Evolutionary conservation across 2,329 filamentous ascomycete genomes (phyloP).

Genomic region (Penicillium italicum): DNA sequence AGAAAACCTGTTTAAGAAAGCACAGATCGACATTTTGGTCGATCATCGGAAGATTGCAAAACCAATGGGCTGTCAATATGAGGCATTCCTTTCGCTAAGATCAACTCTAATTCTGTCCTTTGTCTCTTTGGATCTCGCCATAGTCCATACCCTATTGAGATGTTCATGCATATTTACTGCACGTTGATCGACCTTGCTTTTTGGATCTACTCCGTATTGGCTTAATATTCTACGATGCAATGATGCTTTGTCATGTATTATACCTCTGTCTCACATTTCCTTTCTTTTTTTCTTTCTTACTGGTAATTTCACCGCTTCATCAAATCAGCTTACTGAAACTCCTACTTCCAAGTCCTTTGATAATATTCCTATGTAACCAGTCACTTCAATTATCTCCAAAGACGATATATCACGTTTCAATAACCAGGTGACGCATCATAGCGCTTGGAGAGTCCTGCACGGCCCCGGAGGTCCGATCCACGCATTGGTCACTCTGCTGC

Average conservation of each 20-base stretch:
- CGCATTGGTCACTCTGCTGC: constrained; percentile 3
- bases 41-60: constrained; percentile 32
- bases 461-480: neutral
- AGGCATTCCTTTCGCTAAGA: constrained; percentile 21
- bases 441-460: constrained; percentile 2
- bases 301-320: neutral
- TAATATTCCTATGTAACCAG: neutral
- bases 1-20: neutral
- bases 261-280: too few species aligned
- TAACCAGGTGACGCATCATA: neutral
- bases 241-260: too few species aligned
- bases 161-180: neutral
- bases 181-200: neutral
- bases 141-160: neutral
- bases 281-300: too few species aligned
- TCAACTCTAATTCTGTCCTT: constrained; percentile 20
- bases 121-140: too few species aligned
- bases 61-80: constrained; percentile 30
- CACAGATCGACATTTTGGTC: constrained; percentile 32
- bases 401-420: constrained; percentile 4
- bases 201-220: constrained; percentile 30
- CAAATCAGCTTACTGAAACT: neutral
- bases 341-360: neutral
- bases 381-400: neutral
- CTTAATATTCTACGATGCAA: constrained; percentile 28